Conservation (phyloP, 805 yeast species). For the Kazachstania viticola region DNA sequence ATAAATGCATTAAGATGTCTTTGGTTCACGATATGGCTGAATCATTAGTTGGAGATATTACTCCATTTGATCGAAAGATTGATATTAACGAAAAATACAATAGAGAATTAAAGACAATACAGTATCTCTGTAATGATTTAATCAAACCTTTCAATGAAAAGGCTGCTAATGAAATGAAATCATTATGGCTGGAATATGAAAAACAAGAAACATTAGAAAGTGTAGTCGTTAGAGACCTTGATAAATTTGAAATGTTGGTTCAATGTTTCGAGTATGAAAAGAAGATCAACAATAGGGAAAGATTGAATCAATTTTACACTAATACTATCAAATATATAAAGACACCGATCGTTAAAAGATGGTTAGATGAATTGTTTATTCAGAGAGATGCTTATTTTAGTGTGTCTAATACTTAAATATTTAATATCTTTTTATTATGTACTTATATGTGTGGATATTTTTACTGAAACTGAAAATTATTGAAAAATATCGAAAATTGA, state of each 20-base stretch:
- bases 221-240: conserved; percentile 82
- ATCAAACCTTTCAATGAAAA: conserved; percentile 49
- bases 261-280: conserved; percentile 81
- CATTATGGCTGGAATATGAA: conserved; percentile 85
- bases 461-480: too few relatives aligned
- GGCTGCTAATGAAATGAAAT: conserved; percentile 54
- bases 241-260: conserved; percentile 77
- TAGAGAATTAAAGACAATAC: conserved; percentile 64
- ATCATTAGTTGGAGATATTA: conserved; percentile 86
- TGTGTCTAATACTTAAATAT: too few relatives aligned
- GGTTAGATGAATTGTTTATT: conserved; percentile 49
- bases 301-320: conserved; percentile 62
- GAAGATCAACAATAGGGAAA: conserved; percentile 40
- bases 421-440: too few relatives aligned
- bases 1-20: conserved; percentile 73
- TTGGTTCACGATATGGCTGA: conserved; percentile 92
- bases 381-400: conserved; percentile 32
- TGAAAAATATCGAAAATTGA: too few relatives aligned
- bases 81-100: conserved; percentile 73
- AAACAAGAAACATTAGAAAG: conserved; percentile 74
- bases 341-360: conserved; percentile 53
- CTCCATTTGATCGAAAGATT: conserved; percentile 59
- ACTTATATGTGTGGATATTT: too few relatives aligned
- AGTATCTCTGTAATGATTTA: conserved; percentile 44
- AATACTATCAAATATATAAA: conserved; percentile 50